Percentiles rank a stretch among this genome's conserved stretches.
These are phyloP conservation scores for Mycena citricolor DNA, from an alignment of 1,284 basidiomycete species.

Conservation along the genomic window DNA sequence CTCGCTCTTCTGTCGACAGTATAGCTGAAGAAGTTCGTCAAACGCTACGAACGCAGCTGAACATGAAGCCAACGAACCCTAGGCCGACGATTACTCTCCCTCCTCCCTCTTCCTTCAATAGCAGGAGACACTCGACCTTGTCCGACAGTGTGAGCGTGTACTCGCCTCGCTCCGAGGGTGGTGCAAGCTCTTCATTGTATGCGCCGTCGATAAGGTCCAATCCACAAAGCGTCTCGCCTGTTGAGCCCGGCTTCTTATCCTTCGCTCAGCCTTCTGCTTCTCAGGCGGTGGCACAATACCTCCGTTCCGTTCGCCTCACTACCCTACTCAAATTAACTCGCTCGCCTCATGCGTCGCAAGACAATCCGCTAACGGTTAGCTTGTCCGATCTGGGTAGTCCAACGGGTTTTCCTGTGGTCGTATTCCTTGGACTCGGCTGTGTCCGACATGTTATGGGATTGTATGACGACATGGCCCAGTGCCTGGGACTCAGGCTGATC, in stretches of 20 bases:
- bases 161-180: constrained; percentile 55
- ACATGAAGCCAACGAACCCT: constrained; percentile 34
- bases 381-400: constrained; percentile 87
- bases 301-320: constrained; percentile 83
- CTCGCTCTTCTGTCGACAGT: constrained; percentile 80
- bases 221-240: constrained; percentile 45
- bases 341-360: constrained; percentile 73
- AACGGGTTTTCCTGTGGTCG: constrained; percentile 81
- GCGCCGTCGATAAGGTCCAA: constrained; percentile 40
- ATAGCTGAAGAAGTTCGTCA: constrained; percentile 76
- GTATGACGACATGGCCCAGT: constrained; percentile 94
- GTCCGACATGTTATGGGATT: constrained; percentile 93
- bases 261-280: constrained; percentile 46
- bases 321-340: constrained; percentile 77
- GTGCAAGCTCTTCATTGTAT: constrained; percentile 42
- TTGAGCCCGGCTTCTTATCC: constrained; percentile 44
- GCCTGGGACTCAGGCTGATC: constrained; percentile 83
- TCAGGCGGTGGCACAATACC: constrained; percentile 78
- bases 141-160: constrained; percentile 50
- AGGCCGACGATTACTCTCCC: constrained; percentile 31
- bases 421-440: constrained; percentile 92
- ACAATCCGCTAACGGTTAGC: constrained; percentile 80
- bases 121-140: constrained; percentile 44
- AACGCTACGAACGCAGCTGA: constrained; percentile 61
- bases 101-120: constrained; percentile 48